Evolutionary conservation across 768 basidiomycete genomes (phyloP), one percentile per base, ranked within the genome.

Genomic region (Gymnopilus junonius): DNA sequence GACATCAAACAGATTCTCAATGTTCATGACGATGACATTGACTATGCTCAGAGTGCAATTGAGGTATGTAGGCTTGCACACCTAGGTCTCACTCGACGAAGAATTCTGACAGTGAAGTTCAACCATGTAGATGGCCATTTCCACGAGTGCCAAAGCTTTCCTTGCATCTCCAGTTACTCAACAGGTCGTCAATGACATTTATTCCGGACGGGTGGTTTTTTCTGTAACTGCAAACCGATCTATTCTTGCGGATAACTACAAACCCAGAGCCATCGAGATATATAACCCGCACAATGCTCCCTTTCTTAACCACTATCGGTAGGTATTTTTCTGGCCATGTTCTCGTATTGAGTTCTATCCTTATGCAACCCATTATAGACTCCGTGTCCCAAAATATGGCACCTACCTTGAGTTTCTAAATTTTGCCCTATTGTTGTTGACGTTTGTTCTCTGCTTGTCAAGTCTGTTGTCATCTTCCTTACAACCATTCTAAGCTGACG

Each of bases 201-300:
- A 95, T 74, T 80, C 85, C 3, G 97, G 92, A n/a, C 82, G 85
- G 7, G 85, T 93, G 34, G 82, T 92, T 15, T 90, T 91, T 65
- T 85, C 88, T 10, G 76, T 85, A 58, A 74, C 84, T 5, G 81
- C 85, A 7, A 84, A 78, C 51, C 87, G 90, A 25, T 91, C 94
- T 1, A 84, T 99, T 55, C 82, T 99, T 8, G 89, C 91, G 17
- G 97, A 98, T 74, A 92, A 93, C 70, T 98, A 98, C 79, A 94
- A 93, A 76, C 86, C 85, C 32, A 84, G 85, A 42, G 85, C 85
- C 17, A 93, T 91, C 65, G 87, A 89, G 68, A 80, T 89, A 32
- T 94, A 95, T 73, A 83, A 93, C 69, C 79, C 82, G 37, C 82
- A 84, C 25, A 83, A 79, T 17, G 86, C 87, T 1, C 88, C 91